Evolutionary conservation across 2,329 filamentous ascomycete genomes (phyloP), one percentile per base, ranked within the genome.

Genomic region (Alternaria conjuncta): DNA sequence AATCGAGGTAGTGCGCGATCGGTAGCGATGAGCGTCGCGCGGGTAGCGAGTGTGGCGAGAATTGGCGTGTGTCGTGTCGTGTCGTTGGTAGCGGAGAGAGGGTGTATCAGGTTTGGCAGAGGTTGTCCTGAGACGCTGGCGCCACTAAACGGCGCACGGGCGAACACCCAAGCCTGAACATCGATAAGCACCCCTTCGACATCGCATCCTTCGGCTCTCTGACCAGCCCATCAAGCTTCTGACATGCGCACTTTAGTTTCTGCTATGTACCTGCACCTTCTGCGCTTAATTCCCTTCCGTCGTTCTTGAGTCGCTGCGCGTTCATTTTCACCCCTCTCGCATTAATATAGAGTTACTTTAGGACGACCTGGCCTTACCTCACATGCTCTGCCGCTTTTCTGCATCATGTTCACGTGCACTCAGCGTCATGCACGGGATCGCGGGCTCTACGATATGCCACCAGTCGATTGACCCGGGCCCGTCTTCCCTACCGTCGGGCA

Each of bases 301-400:
- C 10, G 15, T 7, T n/a, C 28, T n/a, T 18, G 12, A 15, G 10
- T 36, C 18, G 13, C 28, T 36, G 49, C 49, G 18, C 23, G 28
- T 21, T 11, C 28, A 51, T 6, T 23, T 36, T 23, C 18, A 30
- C 49, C 49, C 28, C 49, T 51, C 49, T 51, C 28, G 12, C 18
- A 57, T 68, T 69, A 72, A 73, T 71, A 68, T 72, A 69, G 63
- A 66, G 65, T 61, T 62, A 74, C 64, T 67, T 57, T 64, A 50
- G 28, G 56, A 57, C 44, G 43, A 50, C 58, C 53, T 49, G 41
- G 47, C 43, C 47, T 56, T 58, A 53, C 44, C 49, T 25, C 47
- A 36, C 12, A 36, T 23, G 20, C 57, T 25, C 55, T 57, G 47
- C 45, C 55, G 57, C 57, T 25, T 58, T 62, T 53, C 56, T 55